These are phyloP conservation scores for Thermochaetoides dissita DNA, from an alignment of 2,329 filamentous ascomycete genomes.

Conservation along the genomic window DNA sequence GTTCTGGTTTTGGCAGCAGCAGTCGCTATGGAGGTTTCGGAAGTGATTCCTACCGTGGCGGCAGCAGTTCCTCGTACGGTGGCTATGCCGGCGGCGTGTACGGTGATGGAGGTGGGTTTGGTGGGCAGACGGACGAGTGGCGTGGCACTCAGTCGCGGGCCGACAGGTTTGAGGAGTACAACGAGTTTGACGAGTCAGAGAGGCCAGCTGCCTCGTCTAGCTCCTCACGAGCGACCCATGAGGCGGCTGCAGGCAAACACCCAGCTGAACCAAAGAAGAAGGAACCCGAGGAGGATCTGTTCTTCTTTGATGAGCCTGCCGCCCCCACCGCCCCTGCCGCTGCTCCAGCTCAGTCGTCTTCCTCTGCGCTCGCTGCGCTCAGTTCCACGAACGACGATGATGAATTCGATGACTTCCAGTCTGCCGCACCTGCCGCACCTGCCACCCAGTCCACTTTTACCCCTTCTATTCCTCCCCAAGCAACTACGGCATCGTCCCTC, in stretches of 20 bases:
- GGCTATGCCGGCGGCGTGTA: conserved; percentile 64
- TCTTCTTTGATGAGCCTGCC: conserved; percentile 74
- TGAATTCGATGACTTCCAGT: conserved; percentile 96
- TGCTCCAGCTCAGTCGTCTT: conserved; percentile 30
- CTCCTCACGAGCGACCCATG: conserved; percentile 32
- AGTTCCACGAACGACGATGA: conserved; percentile 51
- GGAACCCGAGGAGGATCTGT: conserved; percentile 80
- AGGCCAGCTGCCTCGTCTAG: conserved; percentile 32
- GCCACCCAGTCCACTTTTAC: conserved; percentile 30
- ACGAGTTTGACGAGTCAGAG: conserved; percentile 77
- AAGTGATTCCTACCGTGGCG: conserved; percentile 50
- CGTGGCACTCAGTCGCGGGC: conserved; percentile 46
- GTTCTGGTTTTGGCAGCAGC: conserved; percentile 44
- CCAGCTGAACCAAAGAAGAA: conserved; percentile 60
- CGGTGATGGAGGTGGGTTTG: conserved; percentile 90
- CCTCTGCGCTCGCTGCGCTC: conserved; percentile 34
- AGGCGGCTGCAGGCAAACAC: conserved; percentile 41
- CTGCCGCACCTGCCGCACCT: conserved; percentile 58
- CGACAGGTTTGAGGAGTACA: conserved; percentile 90
- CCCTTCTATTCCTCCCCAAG: conserved; percentile 29
- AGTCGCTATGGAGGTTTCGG: conserved; percentile 79
- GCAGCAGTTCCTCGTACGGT: conserved; percentile 28
- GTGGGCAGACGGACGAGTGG: conserved; percentile 62
- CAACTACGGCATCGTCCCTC: conserved; percentile 37
- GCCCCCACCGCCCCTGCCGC: conserved; percentile 30